A percentile compares a stretch with the other conserved stretches of the same genome.
Evolutionary conservation across 2,329 filamentous ascomycete species (phyloP).

Genomic region (Arthrobotrys sphaeroides): DNA sequence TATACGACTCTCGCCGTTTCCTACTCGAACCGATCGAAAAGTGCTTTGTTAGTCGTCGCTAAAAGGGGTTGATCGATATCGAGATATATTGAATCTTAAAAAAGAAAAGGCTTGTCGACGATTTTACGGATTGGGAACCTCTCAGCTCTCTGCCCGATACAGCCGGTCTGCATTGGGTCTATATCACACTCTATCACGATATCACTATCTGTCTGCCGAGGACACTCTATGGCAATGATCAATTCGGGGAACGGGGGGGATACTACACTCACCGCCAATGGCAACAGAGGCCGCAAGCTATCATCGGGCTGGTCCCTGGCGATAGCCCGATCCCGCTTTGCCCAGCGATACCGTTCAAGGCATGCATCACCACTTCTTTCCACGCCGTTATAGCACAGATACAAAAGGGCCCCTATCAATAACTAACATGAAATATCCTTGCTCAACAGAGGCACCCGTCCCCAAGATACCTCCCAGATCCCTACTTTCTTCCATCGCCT

Average conservation of each 20-base stretch:
- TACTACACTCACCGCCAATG: background rate
- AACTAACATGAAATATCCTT: background rate
- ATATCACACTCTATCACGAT: background rate
- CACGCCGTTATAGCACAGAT: too few relatives aligned
- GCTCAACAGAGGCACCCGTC: constrained; percentile 21
- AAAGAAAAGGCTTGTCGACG: too few relatives aligned
- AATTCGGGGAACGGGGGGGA: constrained; percentile 6
- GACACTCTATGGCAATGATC: constrained; percentile 13
- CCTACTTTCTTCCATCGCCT: constrained; percentile 57
- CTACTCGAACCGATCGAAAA: too few relatives aligned
- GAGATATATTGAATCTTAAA: too few relatives aligned
- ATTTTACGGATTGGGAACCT: too few relatives aligned
- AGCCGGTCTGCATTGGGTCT: background rate
- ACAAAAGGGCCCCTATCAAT: background rate
- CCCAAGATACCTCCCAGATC: constrained; percentile 24
- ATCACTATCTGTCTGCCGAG: background rate
- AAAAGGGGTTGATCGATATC: too few relatives aligned
- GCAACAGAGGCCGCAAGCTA: constrained; percentile 38
- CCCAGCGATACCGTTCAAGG: constrained; percentile 46
- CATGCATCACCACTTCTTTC: too few relatives aligned
- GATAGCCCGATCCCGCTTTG: constrained; percentile 34
- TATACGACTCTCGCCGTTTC: too few relatives aligned
- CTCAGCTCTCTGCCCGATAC: too few relatives aligned
- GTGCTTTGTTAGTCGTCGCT: too few relatives aligned
- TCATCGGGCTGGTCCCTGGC: constrained; percentile 47